Evolutionary conservation across 2,329 filamentous ascomycete species (phyloP).

Genomic region (Seiridium unicorne): DNA sequence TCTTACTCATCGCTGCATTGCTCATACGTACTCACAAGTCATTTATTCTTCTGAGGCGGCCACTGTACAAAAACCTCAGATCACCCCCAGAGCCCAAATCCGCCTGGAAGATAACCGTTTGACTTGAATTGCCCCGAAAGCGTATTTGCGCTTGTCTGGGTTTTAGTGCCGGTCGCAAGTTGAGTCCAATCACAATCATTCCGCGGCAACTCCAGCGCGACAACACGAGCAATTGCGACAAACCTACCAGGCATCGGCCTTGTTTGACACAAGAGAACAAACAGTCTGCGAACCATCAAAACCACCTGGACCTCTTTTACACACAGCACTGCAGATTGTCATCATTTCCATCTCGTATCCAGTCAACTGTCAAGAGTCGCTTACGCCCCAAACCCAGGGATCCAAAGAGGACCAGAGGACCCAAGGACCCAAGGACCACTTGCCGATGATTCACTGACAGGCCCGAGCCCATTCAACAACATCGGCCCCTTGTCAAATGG

Average conservation of each 20-base stretch:
- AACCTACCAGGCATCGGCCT: background rate
- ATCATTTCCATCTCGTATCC: background rate
- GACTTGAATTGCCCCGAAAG: background rate
- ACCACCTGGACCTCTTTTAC: background rate
- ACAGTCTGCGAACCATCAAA: background rate
- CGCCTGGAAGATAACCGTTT: too few species aligned
- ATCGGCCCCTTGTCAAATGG: conserved; percentile 3
- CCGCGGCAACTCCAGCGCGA: background rate
- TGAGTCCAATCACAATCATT: conserved; percentile 4
- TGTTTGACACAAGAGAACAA: conserved; percentile 1
- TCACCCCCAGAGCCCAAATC: too few species aligned
- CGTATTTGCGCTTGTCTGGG: background rate
- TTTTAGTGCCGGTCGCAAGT: background rate
- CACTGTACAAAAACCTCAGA: too few species aligned
- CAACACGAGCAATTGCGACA: background rate
- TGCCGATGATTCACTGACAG: conserved; percentile 5
- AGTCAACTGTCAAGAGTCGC: background rate
- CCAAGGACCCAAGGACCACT: background rate
- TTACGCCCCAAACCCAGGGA: background rate
- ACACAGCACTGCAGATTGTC: too few species aligned
- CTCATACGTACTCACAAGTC: background rate
- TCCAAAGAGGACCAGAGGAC: too few species aligned
- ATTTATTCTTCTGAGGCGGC: too few species aligned
- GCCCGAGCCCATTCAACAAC: conserved; percentile 1
- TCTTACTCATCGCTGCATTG: background rate